Evolutionary conservation across 495 filamentous ascomycete genomes (phyloP).

Genomic region (Penicillium waksmanii): DNA sequence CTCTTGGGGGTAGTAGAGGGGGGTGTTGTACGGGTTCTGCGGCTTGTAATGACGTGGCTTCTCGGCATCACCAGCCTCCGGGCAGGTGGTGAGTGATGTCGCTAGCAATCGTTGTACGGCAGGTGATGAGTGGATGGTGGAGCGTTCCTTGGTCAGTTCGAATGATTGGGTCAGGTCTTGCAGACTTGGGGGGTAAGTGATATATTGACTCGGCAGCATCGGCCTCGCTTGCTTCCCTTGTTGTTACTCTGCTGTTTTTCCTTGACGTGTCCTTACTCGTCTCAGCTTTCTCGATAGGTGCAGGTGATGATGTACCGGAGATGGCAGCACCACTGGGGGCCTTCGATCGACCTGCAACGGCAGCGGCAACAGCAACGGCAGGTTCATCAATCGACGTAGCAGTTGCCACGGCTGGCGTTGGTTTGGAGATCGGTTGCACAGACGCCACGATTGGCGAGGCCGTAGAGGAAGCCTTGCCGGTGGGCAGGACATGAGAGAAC

Average conservation of each 20-base stretch:
- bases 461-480: conserved; percentile 51
- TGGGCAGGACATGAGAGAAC: conserved; percentile 46
- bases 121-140: conserved; percentile 56
- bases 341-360: conserved; percentile 44
- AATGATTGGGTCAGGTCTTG: conserved; percentile 90
- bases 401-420: conserved; percentile 36
- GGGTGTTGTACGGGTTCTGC: conserved; percentile 74
- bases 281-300: conserved; percentile 46
- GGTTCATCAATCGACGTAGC: conserved; percentile 41
- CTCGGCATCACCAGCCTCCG: conserved; percentile 77
- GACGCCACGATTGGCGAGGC: conserved; percentile 57
- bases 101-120: conserved; percentile 73
- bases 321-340: conserved; percentile 39
- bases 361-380: conserved; percentile 27
- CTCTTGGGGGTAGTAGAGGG: conserved; percentile 88
- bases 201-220: conserved; percentile 77
- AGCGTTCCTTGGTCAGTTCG: conserved; percentile 75
- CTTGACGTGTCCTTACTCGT: conserved; percentile 28
- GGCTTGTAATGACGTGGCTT: conserved; percentile 83
- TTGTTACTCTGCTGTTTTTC: conserved; percentile 40
- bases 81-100: conserved; percentile 69
- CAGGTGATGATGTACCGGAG: conserved; percentile 24
- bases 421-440: conserved; percentile 55
- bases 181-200: conserved; percentile 86
- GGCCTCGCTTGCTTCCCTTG: conserved; percentile 33